These are phyloP conservation scores for Backusella mclennaniae DNA, from an alignment of 192 early-diverging fungal genomes.

Conservation along the genomic window DNA sequence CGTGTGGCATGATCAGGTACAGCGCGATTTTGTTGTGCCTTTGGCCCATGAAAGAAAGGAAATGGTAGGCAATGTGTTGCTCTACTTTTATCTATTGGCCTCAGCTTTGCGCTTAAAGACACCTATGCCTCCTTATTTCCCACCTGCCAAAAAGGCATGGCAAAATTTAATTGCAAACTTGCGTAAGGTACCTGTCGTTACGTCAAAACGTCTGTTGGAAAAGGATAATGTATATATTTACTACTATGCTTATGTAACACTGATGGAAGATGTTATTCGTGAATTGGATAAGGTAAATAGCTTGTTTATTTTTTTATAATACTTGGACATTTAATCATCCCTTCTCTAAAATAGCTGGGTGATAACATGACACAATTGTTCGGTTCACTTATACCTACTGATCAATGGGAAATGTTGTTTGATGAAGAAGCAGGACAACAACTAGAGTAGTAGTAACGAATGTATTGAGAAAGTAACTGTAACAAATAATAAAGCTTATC, in stretches of 20 bases:
- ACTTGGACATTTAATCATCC: not conserved
- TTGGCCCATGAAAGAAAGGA: slow-evolving; percentile 60
- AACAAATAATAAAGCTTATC: too few species aligned
- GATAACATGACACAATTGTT: slow-evolving; percentile 36
- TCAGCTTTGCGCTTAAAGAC: slow-evolving; percentile 79
- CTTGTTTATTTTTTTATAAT: not conserved
- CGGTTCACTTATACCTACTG: slow-evolving; percentile 29
- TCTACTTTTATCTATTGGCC: slow-evolving; percentile 80
- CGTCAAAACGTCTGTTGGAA: slow-evolving; percentile 41
- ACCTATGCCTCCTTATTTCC: slow-evolving; percentile 79
- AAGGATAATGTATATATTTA: slow-evolving; percentile 69
- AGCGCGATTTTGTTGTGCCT: slow-evolving; percentile 59
- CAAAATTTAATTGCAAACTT: slow-evolving; percentile 58
- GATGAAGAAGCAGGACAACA: slow-evolving; percentile 13
- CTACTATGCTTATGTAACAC: slow-evolving; percentile 77
- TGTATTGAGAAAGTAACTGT: too few species aligned
- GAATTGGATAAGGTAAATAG: slow-evolving; percentile 62
- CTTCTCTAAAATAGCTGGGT: slow-evolving; percentile 22
- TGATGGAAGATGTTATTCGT: slow-evolving; percentile 77
- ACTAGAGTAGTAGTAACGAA: not conserved
- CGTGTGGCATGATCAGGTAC: slow-evolving; percentile 48
- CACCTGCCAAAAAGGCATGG: slow-evolving; percentile 67
- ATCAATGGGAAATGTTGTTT: slow-evolving; percentile 36
- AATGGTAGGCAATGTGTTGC: slow-evolving; percentile 69
- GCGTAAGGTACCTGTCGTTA: slow-evolving; percentile 51